Conservation (phyloP, 2,329 filamentous ascomycete species). For the Penicillium sp. region DNA sequence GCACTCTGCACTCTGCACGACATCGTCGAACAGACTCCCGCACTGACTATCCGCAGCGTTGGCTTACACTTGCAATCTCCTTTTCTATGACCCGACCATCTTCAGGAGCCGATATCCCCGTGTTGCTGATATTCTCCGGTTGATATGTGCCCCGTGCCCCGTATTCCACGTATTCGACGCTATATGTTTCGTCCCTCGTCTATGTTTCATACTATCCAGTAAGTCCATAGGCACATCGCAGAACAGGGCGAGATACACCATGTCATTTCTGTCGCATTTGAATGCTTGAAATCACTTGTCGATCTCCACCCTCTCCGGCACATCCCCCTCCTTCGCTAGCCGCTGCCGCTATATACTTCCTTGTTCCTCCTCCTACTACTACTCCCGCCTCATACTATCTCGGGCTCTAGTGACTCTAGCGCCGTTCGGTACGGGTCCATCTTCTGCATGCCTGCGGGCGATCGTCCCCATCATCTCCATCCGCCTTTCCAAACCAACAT, state of each 20-base stretch:
- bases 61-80: conserved; percentile 5
- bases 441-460: conserved; percentile 18
- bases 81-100: neutral
- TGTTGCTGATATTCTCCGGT: conserved; percentile 15
- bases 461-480: conserved; percentile 10
- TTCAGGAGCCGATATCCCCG: conserved; percentile 8
- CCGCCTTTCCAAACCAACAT: conserved; percentile 12
- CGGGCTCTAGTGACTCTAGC: neutral
- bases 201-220: neutral
- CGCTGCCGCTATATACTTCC: too few species aligned
- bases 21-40: conserved; percentile 17
- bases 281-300: conserved; percentile 1
- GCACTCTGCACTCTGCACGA: conserved; percentile 22
- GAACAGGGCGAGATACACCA: neutral
- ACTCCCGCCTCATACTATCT: neutral
- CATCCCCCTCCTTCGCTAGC: neutral
- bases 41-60: conserved; percentile 12
- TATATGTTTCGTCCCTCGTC: neutral
- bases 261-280: neutral
- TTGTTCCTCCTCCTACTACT: neutral
- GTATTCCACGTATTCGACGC: neutral
- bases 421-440: conserved; percentile 2
- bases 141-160: conserved; percentile 11
- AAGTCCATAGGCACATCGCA: neutral
- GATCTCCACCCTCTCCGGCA: conserved; percentile 22